phyloP scores from a whole-genome alignment of 2,329 filamentous ascomycete species.

The Diaporthe sp. region DNA sequence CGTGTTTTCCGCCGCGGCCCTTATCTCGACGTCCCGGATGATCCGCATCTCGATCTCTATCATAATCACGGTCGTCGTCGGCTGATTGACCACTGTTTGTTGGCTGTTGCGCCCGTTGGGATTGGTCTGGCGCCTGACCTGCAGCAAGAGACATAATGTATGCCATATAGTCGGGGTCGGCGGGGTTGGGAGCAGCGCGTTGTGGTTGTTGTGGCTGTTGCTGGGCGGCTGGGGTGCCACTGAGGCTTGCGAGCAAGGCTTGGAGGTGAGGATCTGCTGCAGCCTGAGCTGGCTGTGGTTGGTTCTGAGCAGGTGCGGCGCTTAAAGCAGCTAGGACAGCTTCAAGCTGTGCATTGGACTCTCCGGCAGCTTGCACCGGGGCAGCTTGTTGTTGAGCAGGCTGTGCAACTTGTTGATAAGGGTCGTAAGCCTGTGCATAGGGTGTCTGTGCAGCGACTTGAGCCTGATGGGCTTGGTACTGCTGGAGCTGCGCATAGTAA shows the following conservation, averaged over 20 bases:
- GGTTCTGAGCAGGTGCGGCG: constrained; percentile 45
- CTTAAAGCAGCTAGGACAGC: constrained; percentile 47
- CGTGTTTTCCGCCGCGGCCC: constrained; percentile 51
- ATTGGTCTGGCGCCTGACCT: constrained; percentile 38
- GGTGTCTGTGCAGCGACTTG: constrained; percentile 42
- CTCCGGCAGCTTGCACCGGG: constrained; percentile 43
- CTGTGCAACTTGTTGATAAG: constrained; percentile 47
- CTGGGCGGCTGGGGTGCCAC: constrained; percentile 33
- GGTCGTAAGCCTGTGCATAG: constrained; percentile 43
- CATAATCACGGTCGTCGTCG: constrained; percentile 47
- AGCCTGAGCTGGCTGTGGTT: constrained; percentile 41
- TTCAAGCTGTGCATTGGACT: constrained; percentile 46
- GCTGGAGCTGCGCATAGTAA: constrained; percentile 56
- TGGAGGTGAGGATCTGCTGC: constrained; percentile 56
- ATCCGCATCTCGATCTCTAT: constrained; percentile 49
- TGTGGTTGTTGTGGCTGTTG: constrained; percentile 47
- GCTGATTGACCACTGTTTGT: constrained; percentile 43
- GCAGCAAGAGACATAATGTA: constrained; percentile 43
- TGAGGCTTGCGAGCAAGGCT: constrained; percentile 59
- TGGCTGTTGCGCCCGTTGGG: constrained; percentile 41
- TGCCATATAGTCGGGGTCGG: constrained; percentile 55
- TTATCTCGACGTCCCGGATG: constrained; percentile 49
- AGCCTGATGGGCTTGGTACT: constrained; percentile 42
- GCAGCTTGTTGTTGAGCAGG: constrained; percentile 42
- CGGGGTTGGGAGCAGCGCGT: constrained; percentile 48